Conservation (phyloP, 192 early-diverging fungal species). For the Phlyctochytrium arcticum region DNA sequence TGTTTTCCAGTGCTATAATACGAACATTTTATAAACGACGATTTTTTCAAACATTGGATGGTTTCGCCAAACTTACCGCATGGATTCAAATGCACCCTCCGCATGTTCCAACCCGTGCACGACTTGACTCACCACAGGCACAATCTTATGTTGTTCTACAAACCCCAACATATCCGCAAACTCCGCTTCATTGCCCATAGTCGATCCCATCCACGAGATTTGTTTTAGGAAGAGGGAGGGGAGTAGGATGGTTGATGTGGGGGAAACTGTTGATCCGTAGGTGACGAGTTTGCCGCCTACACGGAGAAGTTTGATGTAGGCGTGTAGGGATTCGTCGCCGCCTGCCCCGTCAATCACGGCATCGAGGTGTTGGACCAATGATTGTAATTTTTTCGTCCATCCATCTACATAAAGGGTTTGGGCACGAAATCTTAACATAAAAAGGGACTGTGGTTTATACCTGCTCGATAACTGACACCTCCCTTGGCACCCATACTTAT, state of each 20-base stretch:
- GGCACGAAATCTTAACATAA: conserved; percentile 1
- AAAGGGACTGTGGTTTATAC: conserved; percentile 27
- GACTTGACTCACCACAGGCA: conserved; percentile 40
- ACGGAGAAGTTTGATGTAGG: conserved; percentile 33
- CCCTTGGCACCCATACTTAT: conserved; percentile 60
- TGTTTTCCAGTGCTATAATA: too few species aligned
- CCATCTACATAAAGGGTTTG: conserved; percentile 8
- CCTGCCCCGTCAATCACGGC: conserved; percentile 67
- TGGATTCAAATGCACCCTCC: conserved; percentile 26
- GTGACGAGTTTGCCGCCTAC: conserved; percentile 40
- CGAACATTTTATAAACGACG: too few species aligned
- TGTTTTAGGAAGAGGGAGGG: conserved; percentile 56
- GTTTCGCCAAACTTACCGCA: too few species aligned
- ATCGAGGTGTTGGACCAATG: conserved; percentile 35
- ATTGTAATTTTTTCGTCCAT: conserved; percentile 45
- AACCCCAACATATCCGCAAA: conserved; percentile 61
- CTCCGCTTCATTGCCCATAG: conserved; percentile 62
- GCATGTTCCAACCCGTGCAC: conserved; percentile 8
- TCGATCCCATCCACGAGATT: conserved; percentile 55
- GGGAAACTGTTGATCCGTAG: conserved; percentile 58
- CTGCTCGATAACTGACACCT: conserved; percentile 65
- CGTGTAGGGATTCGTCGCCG: conserved; percentile 36
- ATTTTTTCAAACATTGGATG: too few species aligned
- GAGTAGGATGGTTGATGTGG: conserved; percentile 42
- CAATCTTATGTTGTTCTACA: conserved; percentile 50